phyloP scores from a whole-genome alignment of 148 eudicot genomes.

The Linanthus parryae region DNA sequence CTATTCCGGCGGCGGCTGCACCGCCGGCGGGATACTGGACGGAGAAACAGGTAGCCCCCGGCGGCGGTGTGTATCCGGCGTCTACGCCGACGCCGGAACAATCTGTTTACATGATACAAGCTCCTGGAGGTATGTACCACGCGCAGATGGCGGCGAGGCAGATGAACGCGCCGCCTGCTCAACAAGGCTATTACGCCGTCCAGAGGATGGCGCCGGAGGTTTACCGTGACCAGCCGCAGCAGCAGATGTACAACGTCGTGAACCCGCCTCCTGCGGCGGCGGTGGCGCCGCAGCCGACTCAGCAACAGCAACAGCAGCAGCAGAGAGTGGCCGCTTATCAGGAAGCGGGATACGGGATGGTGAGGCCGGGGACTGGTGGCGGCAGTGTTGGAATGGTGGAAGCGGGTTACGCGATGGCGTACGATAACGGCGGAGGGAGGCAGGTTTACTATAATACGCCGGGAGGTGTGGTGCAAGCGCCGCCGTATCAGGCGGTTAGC shows the following conservation, averaged over 20 bases:
- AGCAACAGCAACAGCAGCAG: slow-evolving; percentile 22
- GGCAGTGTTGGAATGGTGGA: slow-evolving; percentile 23
- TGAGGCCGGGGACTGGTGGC: slow-evolving; percentile 25
- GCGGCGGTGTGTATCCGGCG: slow-evolving; percentile 30
- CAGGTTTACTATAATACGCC: slow-evolving; percentile 59
- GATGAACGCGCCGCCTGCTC: slow-evolving; percentile 31
- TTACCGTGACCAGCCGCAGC: slow-evolving; percentile 43
- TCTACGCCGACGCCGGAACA: slow-evolving; percentile 24
- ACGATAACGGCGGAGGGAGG: slow-evolving; percentile 61
- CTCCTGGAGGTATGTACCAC: slow-evolving; percentile 44
- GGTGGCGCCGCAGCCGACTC: slow-evolving; percentile 21
- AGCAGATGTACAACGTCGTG: slow-evolving; percentile 21
- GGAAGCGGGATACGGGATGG: slow-evolving; percentile 21
- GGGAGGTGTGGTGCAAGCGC: slow-evolving; percentile 32
- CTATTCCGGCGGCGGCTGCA: slow-evolving; percentile 10
- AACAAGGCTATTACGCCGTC: slow-evolving; percentile 63
- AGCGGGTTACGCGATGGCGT: slow-evolving; percentile 43
- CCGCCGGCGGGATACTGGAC: slow-evolving; percentile 38
- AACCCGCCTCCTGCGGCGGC: slow-evolving; percentile 7
- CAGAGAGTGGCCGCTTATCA: slow-evolving; percentile 28
- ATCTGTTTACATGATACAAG: slow-evolving; percentile 65
- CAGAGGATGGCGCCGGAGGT: slow-evolving; percentile 44
- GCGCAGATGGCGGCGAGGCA: slow-evolving; percentile 43
- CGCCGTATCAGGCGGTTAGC: slow-evolving; percentile 31
- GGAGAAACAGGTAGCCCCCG: slow-evolving; percentile 22